These are phyloP conservation scores for Dactylorhiza incarnata DNA, from an alignment of 106 monocot species.

Conservation along the genomic window DNA sequence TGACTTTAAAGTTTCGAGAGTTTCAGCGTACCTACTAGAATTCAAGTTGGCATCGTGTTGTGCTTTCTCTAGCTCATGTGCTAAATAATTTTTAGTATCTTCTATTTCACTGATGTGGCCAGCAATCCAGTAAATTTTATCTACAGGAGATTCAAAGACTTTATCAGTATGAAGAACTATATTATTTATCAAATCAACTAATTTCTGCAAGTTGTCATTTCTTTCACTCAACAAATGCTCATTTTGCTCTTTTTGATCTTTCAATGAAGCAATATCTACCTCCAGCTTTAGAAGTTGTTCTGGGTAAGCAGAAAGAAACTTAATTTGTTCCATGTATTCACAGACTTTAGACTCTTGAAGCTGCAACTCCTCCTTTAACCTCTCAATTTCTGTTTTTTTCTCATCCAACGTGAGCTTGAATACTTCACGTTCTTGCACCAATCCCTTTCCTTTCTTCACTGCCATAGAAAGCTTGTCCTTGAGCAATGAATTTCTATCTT, in stretches of 20 bases:
- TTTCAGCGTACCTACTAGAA: slow-evolving; percentile 30
- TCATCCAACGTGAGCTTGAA: slow-evolving; percentile 64
- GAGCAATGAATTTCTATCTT: slow-evolving; percentile 60
- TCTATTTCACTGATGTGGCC: slow-evolving; percentile 36
- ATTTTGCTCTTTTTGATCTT: slow-evolving; percentile 36
- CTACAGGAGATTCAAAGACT: slow-evolving; percentile 44
- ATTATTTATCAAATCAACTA: slow-evolving; percentile 36
- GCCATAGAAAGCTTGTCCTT: slow-evolving; percentile 87
- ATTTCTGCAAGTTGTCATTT: slow-evolving; percentile 26
- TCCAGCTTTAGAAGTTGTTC: slow-evolving; percentile 49
- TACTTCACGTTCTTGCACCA: slow-evolving; percentile 83
- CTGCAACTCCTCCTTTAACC: slow-evolving; percentile 46
- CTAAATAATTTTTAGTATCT: slow-evolving; percentile 20
- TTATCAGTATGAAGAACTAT: slow-evolving; percentile 37
- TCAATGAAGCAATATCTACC: slow-evolving; percentile 36
- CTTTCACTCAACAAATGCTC: slow-evolving; percentile 40
- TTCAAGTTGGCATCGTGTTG: slow-evolving; percentile 38
- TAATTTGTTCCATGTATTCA: slow-evolving; percentile 50
- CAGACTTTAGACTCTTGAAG: slow-evolving; percentile 35
- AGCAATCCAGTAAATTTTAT: slow-evolving; percentile 47
- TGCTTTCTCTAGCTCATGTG: slow-evolving; percentile 44
- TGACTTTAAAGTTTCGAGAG: slow-evolving; percentile 32
- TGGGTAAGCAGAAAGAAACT: slow-evolving; percentile 30
- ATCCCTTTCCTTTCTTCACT: slow-evolving; percentile 93
- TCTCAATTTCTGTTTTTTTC: slow-evolving; percentile 72